Conservation (phyloP, 768 basidiomycete species). For the Strobilomyces echinocephalus region DNA sequence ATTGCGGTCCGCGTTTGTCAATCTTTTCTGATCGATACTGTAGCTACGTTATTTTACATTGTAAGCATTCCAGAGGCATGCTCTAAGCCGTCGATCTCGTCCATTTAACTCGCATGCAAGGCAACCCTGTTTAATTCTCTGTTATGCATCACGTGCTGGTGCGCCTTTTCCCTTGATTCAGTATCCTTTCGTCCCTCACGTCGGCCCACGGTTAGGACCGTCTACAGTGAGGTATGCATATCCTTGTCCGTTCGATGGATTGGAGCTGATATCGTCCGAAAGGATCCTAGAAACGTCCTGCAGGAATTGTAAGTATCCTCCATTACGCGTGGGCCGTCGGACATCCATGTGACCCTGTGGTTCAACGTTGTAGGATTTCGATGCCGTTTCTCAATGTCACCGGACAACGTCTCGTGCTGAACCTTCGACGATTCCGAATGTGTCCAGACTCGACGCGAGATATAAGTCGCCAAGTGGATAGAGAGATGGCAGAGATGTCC, state of each 20-base stretch:
- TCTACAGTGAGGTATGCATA: conserved; percentile 8
- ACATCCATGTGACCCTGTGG: too few species aligned
- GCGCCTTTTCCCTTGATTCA: neutral
- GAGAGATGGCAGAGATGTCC: conserved; percentile 10
- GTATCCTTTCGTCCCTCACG: neutral
- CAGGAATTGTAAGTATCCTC: conserved; percentile 2
- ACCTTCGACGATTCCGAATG: conserved; percentile 1
- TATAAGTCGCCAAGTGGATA: conserved; percentile 6
- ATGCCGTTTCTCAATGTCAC: conserved; percentile 9
- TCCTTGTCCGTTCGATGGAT: too few species aligned
- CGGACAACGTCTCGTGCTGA: conserved; percentile 25
- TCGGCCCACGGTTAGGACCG: conserved; percentile 1
- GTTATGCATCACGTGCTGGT: conserved; percentile 14
- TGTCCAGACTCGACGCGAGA: conserved; percentile 5
- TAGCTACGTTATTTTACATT: conserved; percentile 17
- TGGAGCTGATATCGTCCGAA: too few species aligned
- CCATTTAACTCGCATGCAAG: neutral
- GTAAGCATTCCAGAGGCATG: neutral
- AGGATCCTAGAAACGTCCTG: conserved; percentile 19
- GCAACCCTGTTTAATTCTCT: conserved; percentile 4
- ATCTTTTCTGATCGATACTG: neutral
- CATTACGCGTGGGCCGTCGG: too few species aligned
- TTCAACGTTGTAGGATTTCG: conserved; percentile 1
- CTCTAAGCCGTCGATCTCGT: neutral
- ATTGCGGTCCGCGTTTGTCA: too few species aligned